These are phyloP conservation scores for Nasturtium officinale DNA, from an alignment of 345 rosid species.

Conservation along the genomic window DNA sequence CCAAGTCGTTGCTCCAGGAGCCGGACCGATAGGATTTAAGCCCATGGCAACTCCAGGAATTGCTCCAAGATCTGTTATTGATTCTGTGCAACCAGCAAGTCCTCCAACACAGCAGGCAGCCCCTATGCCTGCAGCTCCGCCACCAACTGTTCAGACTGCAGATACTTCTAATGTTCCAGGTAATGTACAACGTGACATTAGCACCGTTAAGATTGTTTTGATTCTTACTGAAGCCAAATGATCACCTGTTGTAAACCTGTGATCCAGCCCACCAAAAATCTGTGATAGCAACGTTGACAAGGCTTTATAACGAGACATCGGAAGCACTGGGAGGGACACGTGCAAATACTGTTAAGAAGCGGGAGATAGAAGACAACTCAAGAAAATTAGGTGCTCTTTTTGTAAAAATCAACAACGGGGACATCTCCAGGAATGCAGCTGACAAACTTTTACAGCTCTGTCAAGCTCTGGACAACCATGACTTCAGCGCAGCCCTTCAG, in stretches of 20 bases:
- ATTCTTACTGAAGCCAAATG: neutral
- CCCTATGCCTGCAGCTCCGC: slow-evolving; percentile 69
- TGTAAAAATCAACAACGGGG: slow-evolving; percentile 87
- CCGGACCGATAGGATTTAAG: slow-evolving; percentile 64
- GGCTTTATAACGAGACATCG: slow-evolving; percentile 95
- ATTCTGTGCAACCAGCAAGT: slow-evolving; percentile 69
- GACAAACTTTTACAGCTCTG: slow-evolving; percentile 90
- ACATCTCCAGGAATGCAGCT: slow-evolving; percentile 88
- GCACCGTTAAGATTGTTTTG: slow-evolving; percentile 20
- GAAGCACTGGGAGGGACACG: slow-evolving; percentile 93
- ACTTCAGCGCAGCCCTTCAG: slow-evolving; percentile 79
- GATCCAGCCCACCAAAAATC: slow-evolving; percentile 74
- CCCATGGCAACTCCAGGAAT: slow-evolving; percentile 60
- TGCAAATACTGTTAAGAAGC: slow-evolving; percentile 86
- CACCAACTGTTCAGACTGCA: slow-evolving; percentile 89
- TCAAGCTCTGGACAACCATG: slow-evolving; percentile 81
- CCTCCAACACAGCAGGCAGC: slow-evolving; percentile 62
- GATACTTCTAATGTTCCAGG: slow-evolving; percentile 90
- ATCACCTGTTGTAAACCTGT: slow-evolving; percentile 24
- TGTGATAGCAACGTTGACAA: slow-evolving; percentile 72
- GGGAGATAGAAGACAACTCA: slow-evolving; percentile 97
- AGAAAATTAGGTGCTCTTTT: slow-evolving; percentile 89
- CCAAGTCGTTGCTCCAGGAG: slow-evolving; percentile 57
- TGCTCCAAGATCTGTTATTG: slow-evolving; percentile 69
- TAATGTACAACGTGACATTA: slow-evolving; percentile 37